Evolutionary conservation across 169 alveolate genomes (phyloP), one percentile per base, ranked within the genome.

Genomic region (Cryptosporidium viatorum): DNA sequence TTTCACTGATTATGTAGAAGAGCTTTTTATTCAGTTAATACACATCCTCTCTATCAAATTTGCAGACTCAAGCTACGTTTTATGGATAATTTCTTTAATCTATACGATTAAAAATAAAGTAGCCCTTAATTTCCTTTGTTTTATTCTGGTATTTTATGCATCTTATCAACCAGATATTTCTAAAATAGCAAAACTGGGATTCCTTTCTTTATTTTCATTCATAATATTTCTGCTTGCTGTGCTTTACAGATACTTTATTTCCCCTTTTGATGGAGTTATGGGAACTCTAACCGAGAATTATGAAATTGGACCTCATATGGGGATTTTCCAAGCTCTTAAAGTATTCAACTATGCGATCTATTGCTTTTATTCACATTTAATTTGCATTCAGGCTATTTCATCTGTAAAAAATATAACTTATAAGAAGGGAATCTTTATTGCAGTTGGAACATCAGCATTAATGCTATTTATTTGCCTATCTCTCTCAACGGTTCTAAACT

Each of bases 301-400:
- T 23, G 89, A 62, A 29, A 26, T 80, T 29, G 89, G 89, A 4
- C 80, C 89, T 62, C 89, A 80, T 29, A 60, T 80, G 75, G 89
- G 89, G 9, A 10, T 80, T 39, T n/a, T 80, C 23, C 51, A 37
- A n/a, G 60, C 89, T 2, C 8, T 41, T 6, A 80, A 80, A 50
- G 89, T 80, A 10, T 80, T 80, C 51, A 60, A 41, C 37, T 80
- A 45, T 48, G 89, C 89, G 3, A 80, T 80, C 23, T 80, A 80
- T 45, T 80, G 89, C 70, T 80, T 80, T 48, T 60, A 80, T 37
- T 59, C 89, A 3, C 89, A 80, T 18, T 29, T 80, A 33, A 80
- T 80, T 39, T 80, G 89, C n/a, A 33, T 80, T 33, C 89, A 80
- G 31, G 75, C 89, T 29, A 37, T 80, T n/a, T 14, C 74, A 9